Evolutionary conservation across 192 early-diverging fungal genomes (phyloP).

Genomic region (Backusella liffmaniae): DNA sequence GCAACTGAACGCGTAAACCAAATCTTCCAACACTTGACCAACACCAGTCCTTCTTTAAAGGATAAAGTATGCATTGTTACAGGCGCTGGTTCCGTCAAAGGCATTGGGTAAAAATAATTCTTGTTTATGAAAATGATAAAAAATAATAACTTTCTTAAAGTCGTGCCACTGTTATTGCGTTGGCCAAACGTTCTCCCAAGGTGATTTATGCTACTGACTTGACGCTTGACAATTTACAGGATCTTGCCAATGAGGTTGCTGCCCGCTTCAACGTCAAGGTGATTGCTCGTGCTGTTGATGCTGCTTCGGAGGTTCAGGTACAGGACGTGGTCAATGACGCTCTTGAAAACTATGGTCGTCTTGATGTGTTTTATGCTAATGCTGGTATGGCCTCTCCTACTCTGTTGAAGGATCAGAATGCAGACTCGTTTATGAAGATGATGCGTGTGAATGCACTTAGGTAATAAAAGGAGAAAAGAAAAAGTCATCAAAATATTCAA

Average conservation of each 20-base stretch:
- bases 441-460: constrained; percentile 44
- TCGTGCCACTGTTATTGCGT: constrained; percentile 31
- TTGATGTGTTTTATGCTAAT: constrained; percentile 57
- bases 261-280: constrained; percentile 19
- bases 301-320: constrained; percentile 39
- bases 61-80: constrained; percentile 53
- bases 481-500: background rate
- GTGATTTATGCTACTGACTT: constrained; percentile 48
- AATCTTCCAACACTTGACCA: constrained; percentile 23
- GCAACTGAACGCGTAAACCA: constrained; percentile 30
- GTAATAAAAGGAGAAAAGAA: constrained; percentile 15
- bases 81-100: constrained; percentile 44
- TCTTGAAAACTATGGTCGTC: constrained; percentile 40
- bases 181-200: constrained; percentile 33
- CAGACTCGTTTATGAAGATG: constrained; percentile 36
- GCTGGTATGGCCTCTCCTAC: constrained; percentile 38
- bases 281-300: constrained; percentile 44
- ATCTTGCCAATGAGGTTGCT: constrained; percentile 38
- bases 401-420: constrained; percentile 29
- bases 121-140: too few relatives aligned
- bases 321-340: constrained; percentile 38
- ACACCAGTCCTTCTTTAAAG: constrained; percentile 21
- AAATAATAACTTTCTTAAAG: too few relatives aligned
- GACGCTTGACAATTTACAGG: constrained; percentile 28
- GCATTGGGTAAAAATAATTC: constrained; percentile 42